phyloP scores from a whole-genome alignment of 2,329 filamentous ascomycete genomes.

The Scedosporium apiospermum region DNA sequence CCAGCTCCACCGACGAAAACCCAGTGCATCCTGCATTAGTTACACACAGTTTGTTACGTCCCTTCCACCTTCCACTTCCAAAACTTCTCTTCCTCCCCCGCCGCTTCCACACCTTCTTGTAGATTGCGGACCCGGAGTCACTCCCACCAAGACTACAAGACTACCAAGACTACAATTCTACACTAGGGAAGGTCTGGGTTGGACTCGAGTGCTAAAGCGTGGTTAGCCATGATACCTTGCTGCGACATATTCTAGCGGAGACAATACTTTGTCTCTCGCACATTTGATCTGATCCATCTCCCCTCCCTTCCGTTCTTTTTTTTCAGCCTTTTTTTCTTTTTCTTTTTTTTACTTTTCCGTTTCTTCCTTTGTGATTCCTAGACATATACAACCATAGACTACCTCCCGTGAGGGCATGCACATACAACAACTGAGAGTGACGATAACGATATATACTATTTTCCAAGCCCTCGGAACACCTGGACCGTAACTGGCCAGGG shows the following conservation, averaged over 20 bases:
- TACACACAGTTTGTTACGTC: neutral
- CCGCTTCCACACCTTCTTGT: neutral
- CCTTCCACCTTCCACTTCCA: neutral
- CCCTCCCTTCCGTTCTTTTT: neutral
- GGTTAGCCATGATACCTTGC: neutral
- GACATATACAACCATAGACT: neutral
- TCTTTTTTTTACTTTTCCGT: neutral
- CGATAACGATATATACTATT: neutral
- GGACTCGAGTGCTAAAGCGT: neutral
- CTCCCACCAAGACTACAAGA: no score
- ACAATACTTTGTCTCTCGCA: slow-evolving; percentile 1
- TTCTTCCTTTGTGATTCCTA: neutral
- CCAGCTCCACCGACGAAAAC: neutral
- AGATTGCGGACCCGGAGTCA: neutral
- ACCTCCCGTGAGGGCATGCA: neutral
- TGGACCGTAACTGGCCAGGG: slow-evolving; percentile 6
- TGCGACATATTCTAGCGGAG: neutral
- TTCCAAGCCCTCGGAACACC: slow-evolving; percentile 3
- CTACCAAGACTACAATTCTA: no score
- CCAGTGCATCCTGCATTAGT: neutral
- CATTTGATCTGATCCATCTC: neutral
- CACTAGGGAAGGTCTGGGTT: neutral
- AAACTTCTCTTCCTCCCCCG: neutral
- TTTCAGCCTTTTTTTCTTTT: neutral
- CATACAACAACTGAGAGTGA: neutral